Evolutionary conservation across 139 green algal genomes (phyloP).

Genomic region (Parachlorella kessleri): DNA sequence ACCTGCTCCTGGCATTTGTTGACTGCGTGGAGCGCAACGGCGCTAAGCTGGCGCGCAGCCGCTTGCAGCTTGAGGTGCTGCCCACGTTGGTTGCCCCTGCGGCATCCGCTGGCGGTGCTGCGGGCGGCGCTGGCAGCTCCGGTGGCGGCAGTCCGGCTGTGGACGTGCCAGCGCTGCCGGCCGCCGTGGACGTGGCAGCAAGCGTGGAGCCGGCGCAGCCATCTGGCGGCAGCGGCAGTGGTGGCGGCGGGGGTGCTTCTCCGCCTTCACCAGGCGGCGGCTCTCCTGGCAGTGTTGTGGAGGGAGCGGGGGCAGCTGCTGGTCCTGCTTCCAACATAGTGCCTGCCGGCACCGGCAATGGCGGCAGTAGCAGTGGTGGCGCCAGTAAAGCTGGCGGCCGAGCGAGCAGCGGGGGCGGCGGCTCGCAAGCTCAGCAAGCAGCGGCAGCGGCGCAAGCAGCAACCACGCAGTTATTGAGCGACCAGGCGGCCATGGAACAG

Average conservation of each 20-base stretch:
- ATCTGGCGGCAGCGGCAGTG: not conserved
- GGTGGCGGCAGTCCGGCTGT: conserved; percentile 1
- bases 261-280: not conserved
- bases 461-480: not conserved
- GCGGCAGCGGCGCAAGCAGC: not conserved
- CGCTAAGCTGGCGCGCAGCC: conserved; percentile 66
- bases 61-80: conserved; percentile 43
- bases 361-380: not conserved
- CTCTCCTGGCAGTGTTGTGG: no score
- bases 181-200: conserved; percentile 33
- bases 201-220: not conserved
- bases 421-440: not conserved
- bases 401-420: not conserved
- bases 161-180: conserved; percentile 36
- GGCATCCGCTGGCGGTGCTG: not conserved
- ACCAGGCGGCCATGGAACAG: conserved; percentile 10
- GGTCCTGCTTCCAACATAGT: conserved; percentile 11
- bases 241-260: not conserved
- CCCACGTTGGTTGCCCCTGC: not conserved
- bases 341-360: not conserved
- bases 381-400: conserved; percentile 3
- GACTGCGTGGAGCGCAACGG: conserved; percentile 85
- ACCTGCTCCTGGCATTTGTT: conserved; percentile 80
- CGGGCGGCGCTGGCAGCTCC: not conserved
- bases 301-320: conserved; percentile 1